Evolutionary conservation across 768 basidiomycete genomes (phyloP).

Genomic region (Suillus placidus): DNA sequence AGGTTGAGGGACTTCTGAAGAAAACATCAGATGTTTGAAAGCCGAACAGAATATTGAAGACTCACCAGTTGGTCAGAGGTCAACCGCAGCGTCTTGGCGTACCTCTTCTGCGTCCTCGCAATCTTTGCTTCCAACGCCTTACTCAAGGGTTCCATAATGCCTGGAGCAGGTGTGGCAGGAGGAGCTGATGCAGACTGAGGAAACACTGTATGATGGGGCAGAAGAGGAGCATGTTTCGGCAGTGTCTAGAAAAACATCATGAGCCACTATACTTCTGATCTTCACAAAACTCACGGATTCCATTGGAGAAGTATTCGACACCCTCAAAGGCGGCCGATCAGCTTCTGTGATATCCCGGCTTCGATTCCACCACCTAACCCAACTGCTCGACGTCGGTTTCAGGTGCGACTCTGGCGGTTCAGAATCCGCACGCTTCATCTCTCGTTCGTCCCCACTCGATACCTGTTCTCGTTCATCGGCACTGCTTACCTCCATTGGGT

Average conservation of each 20-base stretch:
- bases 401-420: constrained; percentile 44
- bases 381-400: constrained; percentile 64
- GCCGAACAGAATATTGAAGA: constrained; percentile 9
- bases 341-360: constrained; percentile 43
- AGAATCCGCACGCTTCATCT: constrained; percentile 37
- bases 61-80: constrained; percentile 93
- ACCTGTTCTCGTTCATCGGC: constrained; percentile 25
- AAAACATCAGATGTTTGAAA: background rate
- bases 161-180: constrained; percentile 47
- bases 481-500: constrained; percentile 14
- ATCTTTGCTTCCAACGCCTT: constrained; percentile 12
- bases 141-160: constrained; percentile 29
- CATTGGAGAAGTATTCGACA: constrained; percentile 25
- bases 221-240: constrained; percentile 5
- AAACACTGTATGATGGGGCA: constrained; percentile 7
- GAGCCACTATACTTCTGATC: background rate
- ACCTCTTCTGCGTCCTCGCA: constrained; percentile 49
- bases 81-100: constrained; percentile 88
- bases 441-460: constrained; percentile 26
- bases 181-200: constrained; percentile 45
- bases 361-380: constrained; percentile 85
- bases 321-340: constrained; percentile 28
- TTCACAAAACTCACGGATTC: constrained; percentile 22
- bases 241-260: constrained; percentile 21
- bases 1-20: constrained; percentile 80